Conservation (phyloP, 192 early-diverging fungal genomes). For the Globomyces pollinis-pini region DNA sequence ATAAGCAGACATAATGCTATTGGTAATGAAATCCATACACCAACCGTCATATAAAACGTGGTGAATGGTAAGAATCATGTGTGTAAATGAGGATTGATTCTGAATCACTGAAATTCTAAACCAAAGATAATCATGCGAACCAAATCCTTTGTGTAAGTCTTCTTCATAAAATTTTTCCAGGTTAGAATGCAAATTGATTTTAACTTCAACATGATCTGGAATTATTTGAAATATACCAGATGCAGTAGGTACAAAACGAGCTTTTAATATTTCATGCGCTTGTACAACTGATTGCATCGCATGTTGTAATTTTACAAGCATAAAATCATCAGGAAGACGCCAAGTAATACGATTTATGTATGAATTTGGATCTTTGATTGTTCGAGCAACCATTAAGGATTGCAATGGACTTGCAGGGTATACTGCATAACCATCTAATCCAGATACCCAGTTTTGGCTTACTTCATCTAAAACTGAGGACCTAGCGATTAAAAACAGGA, state of each 20-base stretch:
- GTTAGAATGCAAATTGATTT: too few species aligned
- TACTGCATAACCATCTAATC: neutral
- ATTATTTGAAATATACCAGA: conserved; percentile 5
- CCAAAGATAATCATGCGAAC: neutral
- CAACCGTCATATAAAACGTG: conserved; percentile 31
- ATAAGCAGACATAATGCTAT: conserved; percentile 1
- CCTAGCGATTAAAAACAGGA: neutral
- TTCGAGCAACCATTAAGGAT: neutral
- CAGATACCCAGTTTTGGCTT: too few species aligned
- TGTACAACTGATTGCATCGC: neutral
- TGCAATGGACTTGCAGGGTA: conserved; percentile 1
- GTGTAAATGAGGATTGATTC: conserved; percentile 11
- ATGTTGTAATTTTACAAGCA: neutral
- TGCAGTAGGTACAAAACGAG: conserved; percentile 1
- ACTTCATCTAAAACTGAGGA: neutral
- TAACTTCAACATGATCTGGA: too few species aligned
- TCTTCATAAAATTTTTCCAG: neutral
- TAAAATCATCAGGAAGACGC: neutral
- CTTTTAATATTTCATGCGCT: neutral
- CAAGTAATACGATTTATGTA: neutral
- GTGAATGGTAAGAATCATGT: conserved; percentile 12
- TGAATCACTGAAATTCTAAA: conserved; percentile 4
- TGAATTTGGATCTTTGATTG: neutral
- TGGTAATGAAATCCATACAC: conserved; percentile 11
- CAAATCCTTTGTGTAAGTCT: neutral